These are phyloP conservation scores for Torrubiellomyces zombiae DNA, from an alignment of 2,329 filamentous ascomycete species.

Conservation along the genomic window DNA sequence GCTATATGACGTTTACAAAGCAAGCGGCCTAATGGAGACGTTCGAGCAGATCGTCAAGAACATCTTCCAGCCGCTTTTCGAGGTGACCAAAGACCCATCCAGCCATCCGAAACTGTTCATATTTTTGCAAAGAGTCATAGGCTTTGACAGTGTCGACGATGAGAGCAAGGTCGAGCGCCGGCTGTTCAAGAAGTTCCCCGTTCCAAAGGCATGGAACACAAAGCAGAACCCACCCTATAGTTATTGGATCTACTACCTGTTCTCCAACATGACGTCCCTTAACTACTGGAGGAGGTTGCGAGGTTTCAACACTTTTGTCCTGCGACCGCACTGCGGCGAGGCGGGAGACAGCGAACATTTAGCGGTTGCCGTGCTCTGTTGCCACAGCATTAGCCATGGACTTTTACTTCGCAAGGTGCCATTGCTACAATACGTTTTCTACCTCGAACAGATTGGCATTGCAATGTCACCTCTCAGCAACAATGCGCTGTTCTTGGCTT, in stretches of 20 bases:
- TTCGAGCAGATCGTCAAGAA: slow-evolving; percentile 87
- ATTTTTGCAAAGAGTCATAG: slow-evolving; percentile 87
- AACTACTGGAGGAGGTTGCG: slow-evolving; percentile 83
- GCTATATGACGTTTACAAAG: slow-evolving; percentile 91
- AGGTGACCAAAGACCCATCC: slow-evolving; percentile 74
- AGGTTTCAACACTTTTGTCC: slow-evolving; percentile 87
- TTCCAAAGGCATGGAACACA: slow-evolving; percentile 74
- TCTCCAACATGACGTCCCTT: slow-evolving; percentile 81
- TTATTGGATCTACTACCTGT: slow-evolving; percentile 98
- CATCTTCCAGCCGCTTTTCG: slow-evolving; percentile 83
- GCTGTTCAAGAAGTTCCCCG: slow-evolving; percentile 88
- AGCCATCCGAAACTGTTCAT: slow-evolving; percentile 87
- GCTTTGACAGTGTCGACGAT: slow-evolving; percentile 94
- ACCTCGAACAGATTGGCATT: slow-evolving; percentile 93
- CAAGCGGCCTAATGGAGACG: slow-evolving; percentile 67
- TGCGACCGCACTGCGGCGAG: slow-evolving; percentile 90
- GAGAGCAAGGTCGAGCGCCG: slow-evolving; percentile 93
- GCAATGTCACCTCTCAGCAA: slow-evolving; percentile 99
- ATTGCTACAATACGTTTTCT: slow-evolving; percentile 90
- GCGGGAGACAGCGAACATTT: slow-evolving; percentile 94
- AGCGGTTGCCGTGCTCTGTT: slow-evolving; percentile 78
- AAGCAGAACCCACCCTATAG: slow-evolving; percentile 96
- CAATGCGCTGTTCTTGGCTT: slow-evolving; percentile 89
- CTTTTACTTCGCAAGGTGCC: slow-evolving; percentile 86
- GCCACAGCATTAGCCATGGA: slow-evolving; percentile 93